A percentile compares a stretch with the other conserved stretches of the same genome.
Conservation (phyloP, 73 alveolate species). For the Tetrahymena thermophila region DNA sequence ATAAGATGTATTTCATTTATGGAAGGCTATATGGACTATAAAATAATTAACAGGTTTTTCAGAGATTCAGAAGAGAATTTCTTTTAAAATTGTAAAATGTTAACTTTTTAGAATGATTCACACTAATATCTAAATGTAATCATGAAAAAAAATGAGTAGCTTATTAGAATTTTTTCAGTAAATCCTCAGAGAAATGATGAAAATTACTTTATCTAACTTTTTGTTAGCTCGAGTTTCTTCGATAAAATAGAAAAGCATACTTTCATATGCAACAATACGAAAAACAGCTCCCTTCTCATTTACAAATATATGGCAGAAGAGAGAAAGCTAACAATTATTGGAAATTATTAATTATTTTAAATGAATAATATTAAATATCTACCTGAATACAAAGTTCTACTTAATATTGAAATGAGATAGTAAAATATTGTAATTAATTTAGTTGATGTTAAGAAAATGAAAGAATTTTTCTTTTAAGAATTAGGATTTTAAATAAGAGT, state of each 20-base stretch:
- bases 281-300: not conserved
- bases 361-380: not conserved
- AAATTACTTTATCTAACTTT: not conserved
- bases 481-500: not conserved
- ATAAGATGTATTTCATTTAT: not conserved
- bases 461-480: not conserved
- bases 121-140: not conserved
- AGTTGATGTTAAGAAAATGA: not conserved
- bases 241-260: not conserved
- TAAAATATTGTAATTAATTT: not conserved
- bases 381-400: not conserved
- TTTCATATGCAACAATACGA: not conserved
- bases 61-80: not conserved
- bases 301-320: not conserved
- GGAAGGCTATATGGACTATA: not conserved
- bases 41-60: not conserved
- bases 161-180: not conserved
- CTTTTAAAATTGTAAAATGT: not conserved
- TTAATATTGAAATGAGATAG: not conserved
- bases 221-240: not conserved
- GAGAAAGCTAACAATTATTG: not conserved
- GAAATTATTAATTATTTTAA: not conserved
- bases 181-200: not conserved
- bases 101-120: not conserved
- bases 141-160: not conserved